Percentiles rank a stretch among this genome's conserved stretches.
These are phyloP conservation scores for Musa troglodytarum DNA, from an alignment of 176 grass and related monocot species.

Conservation along the genomic window DNA sequence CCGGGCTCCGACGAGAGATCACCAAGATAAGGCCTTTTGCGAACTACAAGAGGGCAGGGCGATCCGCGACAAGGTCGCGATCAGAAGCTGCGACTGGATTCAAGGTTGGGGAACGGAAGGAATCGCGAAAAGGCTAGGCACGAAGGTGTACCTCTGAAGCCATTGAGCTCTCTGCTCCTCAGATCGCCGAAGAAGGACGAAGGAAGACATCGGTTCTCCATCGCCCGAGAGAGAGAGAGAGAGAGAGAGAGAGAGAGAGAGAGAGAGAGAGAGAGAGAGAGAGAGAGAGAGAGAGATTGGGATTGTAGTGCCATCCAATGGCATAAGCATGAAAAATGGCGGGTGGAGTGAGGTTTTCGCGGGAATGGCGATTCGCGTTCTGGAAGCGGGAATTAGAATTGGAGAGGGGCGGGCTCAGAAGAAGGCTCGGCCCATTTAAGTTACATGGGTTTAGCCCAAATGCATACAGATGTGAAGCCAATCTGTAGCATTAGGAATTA, in stretches of 20 bases:
- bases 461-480: no score
- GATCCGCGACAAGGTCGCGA: not conserved
- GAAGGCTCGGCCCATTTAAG: no score
- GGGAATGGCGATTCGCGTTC: not conserved
- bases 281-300: not conserved
- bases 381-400: not conserved
- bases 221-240: slow-evolving; percentile 21
- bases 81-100: not conserved
- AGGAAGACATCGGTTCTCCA: slow-evolving; percentile 35
- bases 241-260: not conserved
- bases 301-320: not conserved
- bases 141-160: slow-evolving; percentile 28
- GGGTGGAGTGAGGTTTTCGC: not conserved
- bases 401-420: no score
- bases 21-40: slow-evolving; percentile 40
- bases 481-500: no score
- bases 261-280: not conserved
- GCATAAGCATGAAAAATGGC: not conserved
- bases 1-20: slow-evolving; percentile 69
- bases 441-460: no score
- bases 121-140: not conserved
- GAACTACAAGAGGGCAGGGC: not conserved
- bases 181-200: slow-evolving; percentile 68
- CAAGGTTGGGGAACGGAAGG: not conserved
- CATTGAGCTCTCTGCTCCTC: slow-evolving; percentile 47